These are phyloP conservation scores for Globisporangium iwayamae DNA, from an alignment of 352 stramenopile genomes.

Conservation along the genomic window DNA sequence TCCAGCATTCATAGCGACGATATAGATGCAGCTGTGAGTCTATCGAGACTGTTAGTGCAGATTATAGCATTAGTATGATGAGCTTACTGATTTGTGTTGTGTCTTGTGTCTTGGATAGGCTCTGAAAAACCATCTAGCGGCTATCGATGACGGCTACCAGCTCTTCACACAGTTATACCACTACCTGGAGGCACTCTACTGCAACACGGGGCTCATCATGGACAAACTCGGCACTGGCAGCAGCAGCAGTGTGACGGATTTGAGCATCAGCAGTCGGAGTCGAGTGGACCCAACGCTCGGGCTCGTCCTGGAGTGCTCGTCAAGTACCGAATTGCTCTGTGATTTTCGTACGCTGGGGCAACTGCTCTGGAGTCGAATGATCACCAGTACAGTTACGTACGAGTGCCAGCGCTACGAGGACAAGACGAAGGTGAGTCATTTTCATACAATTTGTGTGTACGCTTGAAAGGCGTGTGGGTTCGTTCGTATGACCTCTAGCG, in stretches of 20 bases:
- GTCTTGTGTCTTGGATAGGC: background rate
- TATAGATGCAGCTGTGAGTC: too few relatives aligned
- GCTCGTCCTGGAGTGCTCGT: background rate
- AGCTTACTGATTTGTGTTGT: background rate
- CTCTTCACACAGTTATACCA: background rate
- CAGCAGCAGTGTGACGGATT: background rate
- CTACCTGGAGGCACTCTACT: conserved; percentile 4
- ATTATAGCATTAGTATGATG: background rate
- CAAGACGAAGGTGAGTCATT: background rate
- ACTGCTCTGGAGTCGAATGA: background rate
- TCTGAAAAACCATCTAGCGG: background rate
- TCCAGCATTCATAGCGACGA: background rate
- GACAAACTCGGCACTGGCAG: background rate
- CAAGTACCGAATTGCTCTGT: background rate
- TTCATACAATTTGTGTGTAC: background rate
- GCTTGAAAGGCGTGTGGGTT: too few relatives aligned
- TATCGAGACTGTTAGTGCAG: too few relatives aligned
- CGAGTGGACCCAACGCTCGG: background rate
- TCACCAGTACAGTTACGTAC: background rate
- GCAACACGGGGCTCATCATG: background rate
- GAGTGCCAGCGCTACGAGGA: background rate
- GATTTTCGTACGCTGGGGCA: background rate
- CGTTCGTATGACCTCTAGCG: too few relatives aligned
- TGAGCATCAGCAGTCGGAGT: background rate
- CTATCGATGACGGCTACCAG: background rate